phyloP scores from a whole-genome alignment of 257 asterid genomes.

The Solanum piurae region DNA sequence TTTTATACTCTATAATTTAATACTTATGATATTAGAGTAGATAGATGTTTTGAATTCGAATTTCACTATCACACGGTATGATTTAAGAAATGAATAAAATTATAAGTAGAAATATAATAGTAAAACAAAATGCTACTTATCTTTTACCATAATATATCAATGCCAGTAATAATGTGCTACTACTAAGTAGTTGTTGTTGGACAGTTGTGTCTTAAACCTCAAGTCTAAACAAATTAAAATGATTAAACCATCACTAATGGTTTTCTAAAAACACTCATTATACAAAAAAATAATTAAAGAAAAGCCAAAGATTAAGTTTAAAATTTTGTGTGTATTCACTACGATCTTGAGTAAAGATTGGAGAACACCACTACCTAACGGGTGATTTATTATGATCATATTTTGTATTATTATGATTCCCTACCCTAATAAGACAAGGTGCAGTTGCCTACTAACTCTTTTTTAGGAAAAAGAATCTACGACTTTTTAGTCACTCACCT shows the following conservation, averaged over 20 bases:
- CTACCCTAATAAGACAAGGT: neutral
- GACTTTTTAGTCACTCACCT: neutral
- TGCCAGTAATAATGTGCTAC: neutral
- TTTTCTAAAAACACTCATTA: neutral
- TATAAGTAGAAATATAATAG: neutral
- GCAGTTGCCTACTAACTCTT: neutral
- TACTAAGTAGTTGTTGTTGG: neutral
- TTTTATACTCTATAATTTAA: neutral
- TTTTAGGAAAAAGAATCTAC: neutral
- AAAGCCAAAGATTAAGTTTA: neutral
- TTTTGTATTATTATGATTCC: neutral
- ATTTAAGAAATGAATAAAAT: too few species aligned
- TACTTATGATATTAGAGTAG: neutral
- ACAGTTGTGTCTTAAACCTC: neutral
- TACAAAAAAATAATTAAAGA: neutral
- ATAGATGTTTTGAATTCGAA: rapidly evolving
- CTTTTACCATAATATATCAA: neutral
- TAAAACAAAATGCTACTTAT: neutral
- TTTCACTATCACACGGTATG: too few species aligned
- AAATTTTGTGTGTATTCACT: neutral
- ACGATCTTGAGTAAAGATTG: neutral
- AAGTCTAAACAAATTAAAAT: neutral
- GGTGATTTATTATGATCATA: neutral
- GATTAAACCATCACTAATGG: neutral
- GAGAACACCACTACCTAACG: neutral